phyloP scores from a whole-genome alignment of 495 filamentous ascomycete species.

The Penicillium simplicissimum region DNA sequence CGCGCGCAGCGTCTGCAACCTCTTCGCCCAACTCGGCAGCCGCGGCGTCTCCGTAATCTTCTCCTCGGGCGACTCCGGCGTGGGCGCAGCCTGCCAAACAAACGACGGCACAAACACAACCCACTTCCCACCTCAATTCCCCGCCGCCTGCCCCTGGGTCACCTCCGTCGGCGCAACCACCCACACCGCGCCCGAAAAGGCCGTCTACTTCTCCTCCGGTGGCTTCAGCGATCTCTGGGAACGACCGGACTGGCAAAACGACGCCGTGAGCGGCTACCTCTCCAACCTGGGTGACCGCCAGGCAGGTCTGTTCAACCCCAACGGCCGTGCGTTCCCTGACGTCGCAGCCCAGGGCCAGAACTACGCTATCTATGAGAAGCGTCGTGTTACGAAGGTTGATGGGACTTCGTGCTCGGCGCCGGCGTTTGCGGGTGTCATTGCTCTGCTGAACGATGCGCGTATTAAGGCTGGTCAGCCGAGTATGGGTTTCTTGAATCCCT shows the following conservation, averaged over 20 bases:
- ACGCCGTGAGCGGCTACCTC: slow-evolving; percentile 60
- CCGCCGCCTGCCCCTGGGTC: slow-evolving; percentile 70
- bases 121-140: slow-evolving; percentile 69
- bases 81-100: slow-evolving; percentile 63
- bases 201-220: slow-evolving; percentile 57
- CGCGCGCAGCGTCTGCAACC: slow-evolving; percentile 66
- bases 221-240: slow-evolving; percentile 70
- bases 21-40: slow-evolving; percentile 68
- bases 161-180: slow-evolving; percentile 71
- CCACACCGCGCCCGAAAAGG: slow-evolving; percentile 57
- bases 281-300: slow-evolving; percentile 45
- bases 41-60: slow-evolving; percentile 75
- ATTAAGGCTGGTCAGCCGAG: slow-evolving; percentile 53
- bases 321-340: slow-evolving; percentile 72
- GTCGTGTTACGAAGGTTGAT: slow-evolving; percentile 48
- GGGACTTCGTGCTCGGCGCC: slow-evolving; percentile 71
- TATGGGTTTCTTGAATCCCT: slow-evolving; percentile 75
- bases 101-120: slow-evolving; percentile 68
- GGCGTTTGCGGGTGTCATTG: slow-evolving; percentile 61
- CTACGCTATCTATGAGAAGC: slow-evolving; percentile 57
- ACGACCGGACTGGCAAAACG: slow-evolving; percentile 61
- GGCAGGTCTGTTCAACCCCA: slow-evolving; percentile 56
- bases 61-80: slow-evolving; percentile 71
- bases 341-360: slow-evolving; percentile 62
- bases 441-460: slow-evolving; percentile 67